phyloP scores from a whole-genome alignment of 2,329 filamentous ascomycete genomes.

The Ascochyta rabiei region DNA sequence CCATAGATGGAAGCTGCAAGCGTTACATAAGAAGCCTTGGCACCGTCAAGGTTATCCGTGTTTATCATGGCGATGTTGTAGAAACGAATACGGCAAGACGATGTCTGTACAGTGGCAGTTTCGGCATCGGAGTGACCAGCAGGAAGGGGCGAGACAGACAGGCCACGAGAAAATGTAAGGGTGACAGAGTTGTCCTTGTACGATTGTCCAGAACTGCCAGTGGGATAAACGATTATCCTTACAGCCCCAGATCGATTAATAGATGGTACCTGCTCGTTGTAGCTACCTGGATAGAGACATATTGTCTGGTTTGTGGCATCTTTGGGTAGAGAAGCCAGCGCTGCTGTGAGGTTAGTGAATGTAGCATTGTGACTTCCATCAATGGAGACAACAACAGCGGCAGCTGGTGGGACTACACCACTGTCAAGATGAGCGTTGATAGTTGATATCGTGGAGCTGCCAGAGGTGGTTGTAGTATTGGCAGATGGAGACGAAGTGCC shows the following conservation, averaged over 20 bases:
- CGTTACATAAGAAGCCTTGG: slow-evolving; percentile 52
- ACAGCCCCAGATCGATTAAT: slow-evolving; percentile 55
- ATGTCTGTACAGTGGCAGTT: slow-evolving; percentile 55
- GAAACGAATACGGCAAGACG: slow-evolving; percentile 58
- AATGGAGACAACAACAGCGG: slow-evolving; percentile 52
- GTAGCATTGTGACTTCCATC: slow-evolving; percentile 38
- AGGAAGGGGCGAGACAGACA: slow-evolving; percentile 49
- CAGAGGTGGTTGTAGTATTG: slow-evolving; percentile 31
- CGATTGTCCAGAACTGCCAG: slow-evolving; percentile 45
- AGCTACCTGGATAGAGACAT: slow-evolving; percentile 65
- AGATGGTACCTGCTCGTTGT: slow-evolving; percentile 63
- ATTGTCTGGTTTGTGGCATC: slow-evolving; percentile 58
- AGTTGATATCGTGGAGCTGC: slow-evolving; percentile 37
- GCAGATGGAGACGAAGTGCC: slow-evolving; percentile 24
- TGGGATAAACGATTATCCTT: slow-evolving; percentile 64
- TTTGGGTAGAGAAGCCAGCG: slow-evolving; percentile 45
- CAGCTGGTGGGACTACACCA: slow-evolving; percentile 50
- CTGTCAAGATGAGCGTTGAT: slow-evolving; percentile 49
- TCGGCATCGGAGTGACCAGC: slow-evolving; percentile 54
- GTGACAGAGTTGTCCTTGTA: slow-evolving; percentile 64
- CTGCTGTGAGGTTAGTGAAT: slow-evolving; percentile 45
- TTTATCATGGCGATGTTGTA: slow-evolving; percentile 64
- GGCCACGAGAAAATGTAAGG: slow-evolving; percentile 48
- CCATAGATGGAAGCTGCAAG: slow-evolving; percentile 59
- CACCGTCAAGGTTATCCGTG: slow-evolving; percentile 46